Base-by-base conservation (phyloP, 129 eudicot genomes). In the sunflower (Helianthus annuus) region DNA sequence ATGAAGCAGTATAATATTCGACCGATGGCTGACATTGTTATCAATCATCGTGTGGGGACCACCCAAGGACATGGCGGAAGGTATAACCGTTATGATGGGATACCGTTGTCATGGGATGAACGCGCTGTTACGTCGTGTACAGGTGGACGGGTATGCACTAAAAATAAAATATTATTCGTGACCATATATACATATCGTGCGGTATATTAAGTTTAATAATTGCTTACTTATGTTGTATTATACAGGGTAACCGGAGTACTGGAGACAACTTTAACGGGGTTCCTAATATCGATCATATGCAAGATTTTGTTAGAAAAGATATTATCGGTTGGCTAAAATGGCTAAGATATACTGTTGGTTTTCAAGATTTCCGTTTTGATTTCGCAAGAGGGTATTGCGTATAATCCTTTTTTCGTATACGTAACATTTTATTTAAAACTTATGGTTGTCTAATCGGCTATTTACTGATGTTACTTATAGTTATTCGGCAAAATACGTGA, bases 331-430 rank as follows among this genome's bases (percentile, higher is more conserved):
- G 97, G 97, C 87, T 89, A 55, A 74, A 83, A 70, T 92, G 98
- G 98, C 72, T 92, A 73, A 72, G 89, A 53, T 29, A 66, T 44
- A 66, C 75, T 72, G 90, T 86, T 64, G 97, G 97, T 54, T 91
- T 91, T 83, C 97, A 89, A 74, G 97, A 92, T 92, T 92, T 92
- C 48, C 96, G 96, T 6, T 92, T 92, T 73, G 96, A 92, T 73
- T 92, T 86, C 75, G 87, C 91, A 27, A 80, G 79, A 86, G 96
- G 97, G 96, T 91, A 91, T 13, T 36, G 49, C 36, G 13, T 27
- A 11, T 45, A 10, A 10, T 48, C 55, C 6, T 36, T 71, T 0
- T 71, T 38, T 66, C 13, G 8, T 59, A 27, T 27, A 29, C 49
- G 29, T 22, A 53, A 7, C 27, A 3, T 74, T 66, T 39, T 24